phyloP scores from a whole-genome alignment of 1,139 yeast species.

The Blastobotrys ciferrii region DNA sequence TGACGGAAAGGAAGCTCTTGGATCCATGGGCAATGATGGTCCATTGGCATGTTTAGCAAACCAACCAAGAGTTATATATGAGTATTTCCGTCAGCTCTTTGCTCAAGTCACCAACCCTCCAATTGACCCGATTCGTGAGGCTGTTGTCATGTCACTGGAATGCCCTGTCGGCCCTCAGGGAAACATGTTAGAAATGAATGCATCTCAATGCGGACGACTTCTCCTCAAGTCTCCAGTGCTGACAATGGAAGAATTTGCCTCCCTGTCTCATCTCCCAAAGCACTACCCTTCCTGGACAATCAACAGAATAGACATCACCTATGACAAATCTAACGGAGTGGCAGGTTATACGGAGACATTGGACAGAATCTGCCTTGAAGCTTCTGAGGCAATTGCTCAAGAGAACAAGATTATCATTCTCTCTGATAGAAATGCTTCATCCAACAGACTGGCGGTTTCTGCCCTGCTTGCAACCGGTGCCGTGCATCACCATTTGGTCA shows the following conservation, averaged over 20 bases:
- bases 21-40: constrained; percentile 98
- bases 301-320: constrained; percentile 84
- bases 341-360: constrained; percentile 82
- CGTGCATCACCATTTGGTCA: constrained; percentile 92
- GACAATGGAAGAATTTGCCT: constrained; percentile 67
- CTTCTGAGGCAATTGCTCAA: constrained; percentile 79
- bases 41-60: constrained; percentile 95
- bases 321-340: constrained; percentile 75
- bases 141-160: constrained; percentile 94
- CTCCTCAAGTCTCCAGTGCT: constrained; percentile 80
- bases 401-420: constrained; percentile 71
- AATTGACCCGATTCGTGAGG: constrained; percentile 95
- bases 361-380: constrained; percentile 84
- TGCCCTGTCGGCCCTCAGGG: constrained; percentile 98
- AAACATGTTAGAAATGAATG: constrained; percentile 86
- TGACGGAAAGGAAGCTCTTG: constrained; percentile 89
- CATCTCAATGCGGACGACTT: constrained; percentile 87
- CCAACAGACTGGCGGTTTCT: constrained; percentile 72
- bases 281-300: constrained; percentile 88
- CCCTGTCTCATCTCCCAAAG: constrained; percentile 65
- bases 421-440: constrained; percentile 63
- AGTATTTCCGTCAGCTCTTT: constrained; percentile 92
- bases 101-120: constrained; percentile 99
- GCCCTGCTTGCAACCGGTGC: constrained; percentile 96
- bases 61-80: constrained; percentile 87